Percentiles rank a stretch among this genome's conserved stretches.
Conservation (phyloP, 805 yeast genomes). For the Candida insectorum region DNA sequence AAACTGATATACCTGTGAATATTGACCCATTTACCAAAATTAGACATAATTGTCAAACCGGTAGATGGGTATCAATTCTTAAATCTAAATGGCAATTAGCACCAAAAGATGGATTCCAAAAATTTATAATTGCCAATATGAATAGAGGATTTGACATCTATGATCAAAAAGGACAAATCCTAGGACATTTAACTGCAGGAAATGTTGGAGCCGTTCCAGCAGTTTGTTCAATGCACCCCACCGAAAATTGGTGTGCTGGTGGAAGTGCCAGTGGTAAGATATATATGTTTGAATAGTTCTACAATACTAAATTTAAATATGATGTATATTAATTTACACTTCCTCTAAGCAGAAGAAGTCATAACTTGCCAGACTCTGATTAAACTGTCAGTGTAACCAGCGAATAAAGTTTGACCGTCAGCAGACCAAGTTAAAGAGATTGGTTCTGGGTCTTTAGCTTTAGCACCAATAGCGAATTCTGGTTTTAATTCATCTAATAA, state of each 20-base stretch:
- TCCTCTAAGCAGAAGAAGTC: conserved; percentile 61
- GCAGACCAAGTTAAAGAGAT: conserved; percentile 99
- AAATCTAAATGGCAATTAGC: conserved; percentile 82
- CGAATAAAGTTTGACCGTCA: conserved; percentile 98
- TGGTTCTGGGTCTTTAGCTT: conserved; percentile 97
- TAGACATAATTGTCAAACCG: conserved; percentile 92
- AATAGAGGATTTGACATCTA: conserved; percentile 82
- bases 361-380: conserved; percentile 99
- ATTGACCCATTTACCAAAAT: conserved; percentile 62
- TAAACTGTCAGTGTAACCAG: conserved; percentile 99
- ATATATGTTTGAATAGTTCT: conserved; percentile 48
- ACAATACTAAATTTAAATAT: neutral
- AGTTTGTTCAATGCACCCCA: conserved; percentile 77
- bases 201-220: conserved; percentile 90
- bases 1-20: conserved; percentile 27
- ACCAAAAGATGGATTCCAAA: conserved; percentile 70
- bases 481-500: conserved; percentile 97
- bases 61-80: conserved; percentile 92
- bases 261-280: conserved; percentile 94
- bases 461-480: conserved; percentile 83
- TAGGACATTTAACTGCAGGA: conserved; percentile 68
- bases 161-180: conserved; percentile 67
- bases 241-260: conserved; percentile 86
- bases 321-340: neutral
- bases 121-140: conserved; percentile 93